A percentile compares a stretch with the other conserved stretches of the same genome.
Conservation (phyloP, 768 basidiomycete genomes). For the Pulveroboletus sp. region DNA sequence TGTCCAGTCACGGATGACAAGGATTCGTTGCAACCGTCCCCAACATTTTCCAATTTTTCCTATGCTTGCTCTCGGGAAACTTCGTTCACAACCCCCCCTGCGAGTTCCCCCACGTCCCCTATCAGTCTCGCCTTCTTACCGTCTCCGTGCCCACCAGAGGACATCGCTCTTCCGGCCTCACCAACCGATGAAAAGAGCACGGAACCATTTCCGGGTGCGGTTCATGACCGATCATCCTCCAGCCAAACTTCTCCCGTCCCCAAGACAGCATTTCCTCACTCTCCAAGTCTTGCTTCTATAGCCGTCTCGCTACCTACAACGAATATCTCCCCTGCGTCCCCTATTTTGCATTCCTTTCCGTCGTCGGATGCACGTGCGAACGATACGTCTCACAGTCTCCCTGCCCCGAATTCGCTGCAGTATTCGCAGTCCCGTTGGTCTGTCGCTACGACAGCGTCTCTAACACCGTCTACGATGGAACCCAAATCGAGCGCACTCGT, state of each 20-base stretch:
- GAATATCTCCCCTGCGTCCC: slow-evolving; percentile 9
- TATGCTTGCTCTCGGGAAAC: slow-evolving; percentile 26
- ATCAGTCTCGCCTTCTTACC: slow-evolving; percentile 15
- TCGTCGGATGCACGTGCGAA: not conserved
- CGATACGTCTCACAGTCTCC: not conserved
- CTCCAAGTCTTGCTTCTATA: slow-evolving; percentile 5
- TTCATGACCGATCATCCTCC: slow-evolving; percentile 5
- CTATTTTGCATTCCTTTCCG: not conserved
- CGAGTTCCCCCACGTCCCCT: slow-evolving; percentile 24
- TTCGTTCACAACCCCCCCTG: slow-evolving; percentile 20
- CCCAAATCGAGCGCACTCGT: slow-evolving; percentile 3
- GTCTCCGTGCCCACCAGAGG: slow-evolving; percentile 19
- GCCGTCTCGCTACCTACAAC: slow-evolving; percentile 1
- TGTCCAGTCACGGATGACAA: slow-evolving; percentile 18
- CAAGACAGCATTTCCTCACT: not conserved
- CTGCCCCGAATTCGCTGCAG: not conserved
- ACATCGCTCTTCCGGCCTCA: slow-evolving; percentile 25
- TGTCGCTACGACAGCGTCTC: slow-evolving; percentile 30
- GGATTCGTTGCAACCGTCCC: slow-evolving; percentile 27
- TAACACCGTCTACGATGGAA: slow-evolving; percentile 17
- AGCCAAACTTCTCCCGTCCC: not conserved
- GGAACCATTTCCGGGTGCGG: not conserved
- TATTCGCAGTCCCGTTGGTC: slow-evolving; percentile 26
- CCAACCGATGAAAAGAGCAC: slow-evolving; percentile 12
- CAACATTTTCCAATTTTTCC: slow-evolving; percentile 28